A percentile compares a stretch with the other conserved stretches of the same genome.
Conservation (phyloP, 192 early-diverging fungal species). For the Coemansia sp. region DNA sequence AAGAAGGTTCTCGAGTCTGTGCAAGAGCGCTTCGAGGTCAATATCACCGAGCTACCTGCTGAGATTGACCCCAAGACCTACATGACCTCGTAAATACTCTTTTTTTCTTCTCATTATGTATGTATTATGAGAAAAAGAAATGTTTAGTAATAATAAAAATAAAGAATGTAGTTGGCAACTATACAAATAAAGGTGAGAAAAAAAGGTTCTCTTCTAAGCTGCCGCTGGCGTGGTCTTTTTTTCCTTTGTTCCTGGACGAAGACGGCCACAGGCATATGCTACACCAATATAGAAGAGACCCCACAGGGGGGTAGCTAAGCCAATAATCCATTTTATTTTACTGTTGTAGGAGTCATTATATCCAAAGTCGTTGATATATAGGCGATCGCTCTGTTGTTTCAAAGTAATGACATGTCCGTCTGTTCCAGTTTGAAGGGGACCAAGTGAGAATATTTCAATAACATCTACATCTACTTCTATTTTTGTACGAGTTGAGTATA, state of each 20-base stretch:
- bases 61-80: slow-evolving; percentile 84
- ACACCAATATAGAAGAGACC: no score
- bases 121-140: neutral
- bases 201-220: no score
- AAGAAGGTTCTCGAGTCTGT: slow-evolving; percentile 76
- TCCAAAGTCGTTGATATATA: slow-evolving; percentile 12
- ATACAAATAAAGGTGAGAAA: no score
- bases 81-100: slow-evolving; percentile 58
- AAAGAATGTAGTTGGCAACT: neutral
- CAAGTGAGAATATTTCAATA: neutral
- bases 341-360: neutral
- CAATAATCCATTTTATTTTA: no score
- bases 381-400: neutral
- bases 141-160: neutral
- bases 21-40: slow-evolving; percentile 95
- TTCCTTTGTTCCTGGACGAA: no score
- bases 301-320: no score
- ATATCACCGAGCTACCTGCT: slow-evolving; percentile 85
- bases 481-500: neutral
- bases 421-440: neutral
- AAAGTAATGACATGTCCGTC: neutral
- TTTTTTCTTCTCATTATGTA: neutral
- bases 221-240: no score
- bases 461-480: neutral
- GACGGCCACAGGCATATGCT: no score